Evolutionary conservation across 768 basidiomycete genomes (phyloP), one percentile per base, ranked within the genome.

Genomic region (Suillus fuscotomentosus): DNA sequence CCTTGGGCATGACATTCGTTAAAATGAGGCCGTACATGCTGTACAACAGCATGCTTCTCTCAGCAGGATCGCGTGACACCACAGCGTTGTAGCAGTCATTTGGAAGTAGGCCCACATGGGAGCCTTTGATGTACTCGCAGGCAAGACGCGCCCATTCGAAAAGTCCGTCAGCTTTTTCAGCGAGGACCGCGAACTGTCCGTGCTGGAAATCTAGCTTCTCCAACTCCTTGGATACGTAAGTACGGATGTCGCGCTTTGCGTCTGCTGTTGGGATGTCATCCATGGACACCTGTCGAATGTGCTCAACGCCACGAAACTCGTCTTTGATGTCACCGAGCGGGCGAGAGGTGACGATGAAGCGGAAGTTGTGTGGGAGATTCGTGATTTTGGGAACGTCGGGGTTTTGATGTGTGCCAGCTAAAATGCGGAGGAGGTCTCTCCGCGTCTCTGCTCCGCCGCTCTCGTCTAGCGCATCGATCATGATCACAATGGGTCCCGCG

Each of bases 391-490:
- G 50, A 31, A 51, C 15, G 3, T 4, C 15, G 14, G 15, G 10
- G 1, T n/a, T 3, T n/a, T 4, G 45, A 47, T 47, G 15, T 31
- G 9, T 51, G 8, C 50, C 50, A 15, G 24, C 24, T 27, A 51
- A 27, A 51, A 51, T 51, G 9, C 36, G 22, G 20, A 42, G 56
- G 41, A 38, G 42, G 34, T 59, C 7, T 10, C 66, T 64, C 3
- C 27, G 31, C 27, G 38, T 34, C 27, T 63, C 39, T 22, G 15
- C 34, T n/a, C 65, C 57, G 31, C 61, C 61, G 42, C 66, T 68
- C 55, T 66, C 69, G 48, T 70, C 68, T 15, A 72, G 42, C 17
- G 63, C 74, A 43, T 75, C 75, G 38, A 74, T 69, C 41, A 75
- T 51, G 31, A 73, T 60, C 15, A 72, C 45, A 15, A 75, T 63